Conservation (phyloP, 108 stramenopile genomes). For the Cyclotella distinguenda region DNA sequence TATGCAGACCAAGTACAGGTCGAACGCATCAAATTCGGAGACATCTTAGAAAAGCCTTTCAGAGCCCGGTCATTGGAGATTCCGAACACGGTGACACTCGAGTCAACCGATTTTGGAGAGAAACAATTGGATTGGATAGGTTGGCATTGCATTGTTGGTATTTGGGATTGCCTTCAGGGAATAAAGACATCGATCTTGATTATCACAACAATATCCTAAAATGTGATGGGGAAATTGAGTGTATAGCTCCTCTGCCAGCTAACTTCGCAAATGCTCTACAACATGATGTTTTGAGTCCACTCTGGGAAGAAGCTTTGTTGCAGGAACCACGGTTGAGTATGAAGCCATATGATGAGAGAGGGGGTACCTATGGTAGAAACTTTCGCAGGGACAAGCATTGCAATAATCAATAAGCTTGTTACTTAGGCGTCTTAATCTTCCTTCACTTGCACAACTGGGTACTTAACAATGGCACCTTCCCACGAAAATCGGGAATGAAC, state of each 20-base stretch:
- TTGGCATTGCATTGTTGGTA: slow-evolving; percentile 68
- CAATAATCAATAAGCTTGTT: too few species aligned
- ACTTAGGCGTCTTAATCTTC: too few species aligned
- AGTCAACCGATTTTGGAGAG: slow-evolving; percentile 73
- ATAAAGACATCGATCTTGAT: slow-evolving; percentile 2
- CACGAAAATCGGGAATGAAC: slow-evolving; percentile 76
- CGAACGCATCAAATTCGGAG: slow-evolving; percentile 54
- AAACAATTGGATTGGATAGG: slow-evolving; percentile 51
- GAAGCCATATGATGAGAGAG: slow-evolving; percentile 50
- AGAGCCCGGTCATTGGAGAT: slow-evolving; percentile 66
- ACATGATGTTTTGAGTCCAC: slow-evolving; percentile 12
- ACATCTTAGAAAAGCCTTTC: slow-evolving; percentile 44
- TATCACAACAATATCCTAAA: not conserved
- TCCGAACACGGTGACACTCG: slow-evolving; percentile 68
- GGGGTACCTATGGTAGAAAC: slow-evolving; percentile 56
- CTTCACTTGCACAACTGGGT: slow-evolving; percentile 73
- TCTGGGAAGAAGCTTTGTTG: slow-evolving; percentile 45
- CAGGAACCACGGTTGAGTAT: slow-evolving; percentile 42
- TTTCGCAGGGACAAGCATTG: too few species aligned
- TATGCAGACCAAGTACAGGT: slow-evolving; percentile 57
- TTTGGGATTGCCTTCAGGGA: slow-evolving; percentile 44
- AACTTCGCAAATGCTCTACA: slow-evolving; percentile 35
- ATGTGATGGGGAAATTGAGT: slow-evolving; percentile 18
- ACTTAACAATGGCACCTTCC: slow-evolving; percentile 71
- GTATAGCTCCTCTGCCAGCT: slow-evolving; percentile 51